Base-by-base conservation (phyloP, 2,329 filamentous ascomycete species). In the Myriosclerotinia duriaeana region DNA sequence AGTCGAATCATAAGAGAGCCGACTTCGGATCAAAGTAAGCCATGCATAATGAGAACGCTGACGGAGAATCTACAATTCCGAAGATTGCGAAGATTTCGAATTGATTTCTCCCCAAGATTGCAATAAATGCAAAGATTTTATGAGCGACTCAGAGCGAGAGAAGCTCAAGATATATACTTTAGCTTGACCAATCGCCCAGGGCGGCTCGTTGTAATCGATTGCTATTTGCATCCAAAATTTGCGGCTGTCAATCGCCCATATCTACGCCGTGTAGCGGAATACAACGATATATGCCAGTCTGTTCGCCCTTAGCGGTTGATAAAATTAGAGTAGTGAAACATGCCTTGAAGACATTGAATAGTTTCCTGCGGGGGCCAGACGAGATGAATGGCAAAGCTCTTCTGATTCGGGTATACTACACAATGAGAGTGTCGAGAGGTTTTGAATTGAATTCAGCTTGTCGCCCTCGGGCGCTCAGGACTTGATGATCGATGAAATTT, bases 111-210 rank as follows among this genome's bases (percentile, higher is more conserved):
- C 17, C 3, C 11, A 3, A 53, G 36, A 34, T 34, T 36, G 30
- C 7, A 53, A n/a, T 11, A 36, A 11, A 12, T 36, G 15, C 30
- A 53, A 26, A 53, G 11, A 3, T 36, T 0, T 53, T 53, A 4
- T 36, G 30, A 34, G 7, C n/a, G n/a, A n/a, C n/a, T n/a, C n/a
- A n/a, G n/a, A n/a, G n/a, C 15, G 52, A 34, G 52, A 11, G 7
- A 53, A 53, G 14, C 26, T 12, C 26, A 12, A 14, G 26, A 53
- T 30, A 34, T 53, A 53, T 53, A 11, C 26, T 53, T 30, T 53
- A 30, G 52, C 26, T 53, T 30, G 26, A 34, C 30, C 52, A 53
- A n/a, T 36, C 30, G 52, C 52, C 52, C 52, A 53, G 52, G 52
- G 52, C 52, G 52, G 30, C 52, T 53, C 52, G 26, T n/a, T 53